Percentiles rank a stretch among this genome's conserved stretches.
phyloP scores from a whole-genome alignment of 495 filamentous ascomycete genomes.

The Choiromyces venosus region DNA sequence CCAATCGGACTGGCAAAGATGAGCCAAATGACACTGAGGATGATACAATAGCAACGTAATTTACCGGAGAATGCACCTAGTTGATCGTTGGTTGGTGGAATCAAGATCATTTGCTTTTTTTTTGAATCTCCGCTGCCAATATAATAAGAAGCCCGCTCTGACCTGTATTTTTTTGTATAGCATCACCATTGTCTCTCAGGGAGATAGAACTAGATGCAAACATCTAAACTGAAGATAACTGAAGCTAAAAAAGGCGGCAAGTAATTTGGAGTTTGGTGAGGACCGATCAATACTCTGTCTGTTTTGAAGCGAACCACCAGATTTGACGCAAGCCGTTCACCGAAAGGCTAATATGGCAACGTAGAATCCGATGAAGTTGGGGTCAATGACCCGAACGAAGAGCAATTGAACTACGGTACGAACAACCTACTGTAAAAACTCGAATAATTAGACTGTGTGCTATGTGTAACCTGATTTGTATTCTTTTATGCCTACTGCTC shows the following conservation, averaged over 20 bases:
- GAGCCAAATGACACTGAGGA: slow-evolving; percentile 25
- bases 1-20: slow-evolving; percentile 28
- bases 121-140: not conserved
- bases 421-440: too few species aligned
- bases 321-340: not conserved
- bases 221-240: not conserved
- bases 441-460: too few species aligned
- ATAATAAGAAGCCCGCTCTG: not conserved
- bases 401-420: not conserved
- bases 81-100: slow-evolving; percentile 29
- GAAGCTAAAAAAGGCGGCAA: not conserved
- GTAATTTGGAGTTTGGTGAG: not conserved
- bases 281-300: not conserved
- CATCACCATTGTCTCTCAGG: not conserved
- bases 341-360: not conserved
- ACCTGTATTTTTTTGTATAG: not conserved
- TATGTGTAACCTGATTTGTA: too few species aligned
- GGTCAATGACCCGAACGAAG: not conserved
- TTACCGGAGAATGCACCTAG: slow-evolving; percentile 29
- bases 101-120: not conserved
- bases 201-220: not conserved
- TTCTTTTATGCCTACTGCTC: too few species aligned
- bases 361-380: not conserved
- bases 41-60: slow-evolving; percentile 32
- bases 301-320: not conserved